Evolutionary conservation across 495 filamentous ascomycete species (phyloP).

Genomic region (Penicillium flavigenum): DNA sequence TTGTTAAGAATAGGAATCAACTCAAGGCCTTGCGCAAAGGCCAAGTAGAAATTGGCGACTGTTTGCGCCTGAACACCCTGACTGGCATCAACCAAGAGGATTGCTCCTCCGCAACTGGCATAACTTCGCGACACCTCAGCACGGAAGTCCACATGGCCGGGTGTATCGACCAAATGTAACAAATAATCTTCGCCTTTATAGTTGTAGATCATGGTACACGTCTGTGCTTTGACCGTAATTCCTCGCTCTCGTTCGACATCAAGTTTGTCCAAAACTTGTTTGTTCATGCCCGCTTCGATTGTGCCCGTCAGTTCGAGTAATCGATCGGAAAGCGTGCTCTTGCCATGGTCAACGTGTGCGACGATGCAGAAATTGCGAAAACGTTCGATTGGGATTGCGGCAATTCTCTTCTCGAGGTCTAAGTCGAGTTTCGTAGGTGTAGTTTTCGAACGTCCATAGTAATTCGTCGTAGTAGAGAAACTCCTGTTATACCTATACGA

Average conservation of each 20-base stretch:
- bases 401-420: slow-evolving; percentile 77
- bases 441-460: slow-evolving; percentile 36
- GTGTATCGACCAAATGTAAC: slow-evolving; percentile 93
- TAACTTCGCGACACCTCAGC: slow-evolving; percentile 94
- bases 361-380: slow-evolving; percentile 98
- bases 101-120: slow-evolving; percentile 88
- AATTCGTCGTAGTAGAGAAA: slow-evolving; percentile 42
- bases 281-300: slow-evolving; percentile 81
- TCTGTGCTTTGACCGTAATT: slow-evolving; percentile 98
- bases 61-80: slow-evolving; percentile 94
- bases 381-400: slow-evolving; percentile 82
- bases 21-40: slow-evolving; percentile 83
- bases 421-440: slow-evolving; percentile 28
- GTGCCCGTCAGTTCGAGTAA: slow-evolving; percentile 94
- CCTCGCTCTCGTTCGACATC: slow-evolving; percentile 95
- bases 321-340: slow-evolving; percentile 88
- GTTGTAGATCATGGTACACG: slow-evolving; percentile 95
- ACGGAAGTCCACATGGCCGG: slow-evolving; percentile 96
- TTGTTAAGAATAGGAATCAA: slow-evolving; percentile 96
- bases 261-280: slow-evolving; percentile 94
- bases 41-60: slow-evolving; percentile 96
- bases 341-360: slow-evolving; percentile 98
- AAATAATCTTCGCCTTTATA: slow-evolving; percentile 84
- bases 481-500: slow-evolving; percentile 29
- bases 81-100: slow-evolving; percentile 89